Conservation (phyloP, 23 red algal species). For the Gracilariopsis chorda region DNA sequence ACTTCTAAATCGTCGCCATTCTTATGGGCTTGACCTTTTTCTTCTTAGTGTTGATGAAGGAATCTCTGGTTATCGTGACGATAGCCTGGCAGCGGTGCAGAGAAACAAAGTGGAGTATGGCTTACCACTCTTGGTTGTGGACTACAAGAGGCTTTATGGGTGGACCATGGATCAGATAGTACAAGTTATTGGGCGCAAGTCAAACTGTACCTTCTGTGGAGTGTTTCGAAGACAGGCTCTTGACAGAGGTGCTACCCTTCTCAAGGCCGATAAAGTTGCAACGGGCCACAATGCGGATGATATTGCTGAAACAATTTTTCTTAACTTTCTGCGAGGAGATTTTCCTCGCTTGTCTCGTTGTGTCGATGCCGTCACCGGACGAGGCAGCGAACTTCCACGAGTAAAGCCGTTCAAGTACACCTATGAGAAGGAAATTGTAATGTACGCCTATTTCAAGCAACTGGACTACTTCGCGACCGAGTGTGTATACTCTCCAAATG, state of each 20-base stretch:
- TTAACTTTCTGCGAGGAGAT: constrained; percentile 96
- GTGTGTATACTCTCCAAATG: constrained; percentile 94
- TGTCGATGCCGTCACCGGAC: constrained; percentile 69
- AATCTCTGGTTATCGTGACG: constrained; percentile 96
- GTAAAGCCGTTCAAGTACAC: constrained; percentile 96
- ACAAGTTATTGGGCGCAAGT: constrained; percentile 69
- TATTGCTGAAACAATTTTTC: constrained; percentile 94
- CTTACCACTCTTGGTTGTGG: constrained; percentile 72
- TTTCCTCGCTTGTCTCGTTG: constrained; percentile 72
- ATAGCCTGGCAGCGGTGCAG: constrained; percentile 74
- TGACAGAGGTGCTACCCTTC: constrained; percentile 74
- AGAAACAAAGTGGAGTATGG: constrained; percentile 61
- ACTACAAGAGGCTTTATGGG: constrained; percentile 86
- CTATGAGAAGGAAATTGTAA: constrained; percentile 99
- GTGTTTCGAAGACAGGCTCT: constrained; percentile 98
- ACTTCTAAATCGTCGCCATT: constrained; percentile 76
- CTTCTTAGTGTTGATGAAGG: constrained; percentile 96
- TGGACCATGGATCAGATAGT: constrained; percentile 99
- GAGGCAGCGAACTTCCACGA: constrained; percentile 69
- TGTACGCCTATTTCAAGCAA: constrained; percentile 94
- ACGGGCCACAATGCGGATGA: constrained; percentile 99
- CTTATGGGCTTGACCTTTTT: constrained; percentile 79
- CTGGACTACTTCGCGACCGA: constrained; percentile 99
- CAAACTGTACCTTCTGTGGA: constrained; percentile 98
- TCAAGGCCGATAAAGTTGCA: constrained; percentile 82